Percentiles rank a stretch among this genome's conserved stretches.
Conservation (phyloP, 2,329 filamentous ascomycete species). For the Alternaria rosae region DNA sequence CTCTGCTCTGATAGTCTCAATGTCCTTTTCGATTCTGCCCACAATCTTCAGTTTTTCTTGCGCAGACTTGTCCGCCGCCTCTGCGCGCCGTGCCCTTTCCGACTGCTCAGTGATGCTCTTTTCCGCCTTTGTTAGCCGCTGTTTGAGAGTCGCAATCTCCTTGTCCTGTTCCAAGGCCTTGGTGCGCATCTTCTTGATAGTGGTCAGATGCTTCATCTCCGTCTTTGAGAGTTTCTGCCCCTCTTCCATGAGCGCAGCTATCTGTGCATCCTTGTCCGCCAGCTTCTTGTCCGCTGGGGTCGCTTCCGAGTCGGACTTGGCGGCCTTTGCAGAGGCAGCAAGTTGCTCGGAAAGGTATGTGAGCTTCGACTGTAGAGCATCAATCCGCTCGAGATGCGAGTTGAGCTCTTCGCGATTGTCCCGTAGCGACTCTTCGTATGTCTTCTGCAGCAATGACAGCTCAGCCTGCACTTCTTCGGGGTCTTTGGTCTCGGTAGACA, state of each 20-base stretch:
- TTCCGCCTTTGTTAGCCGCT: slow-evolving; percentile 70
- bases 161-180: slow-evolving; percentile 62
- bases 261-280: slow-evolving; percentile 88
- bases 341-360: slow-evolving; percentile 85
- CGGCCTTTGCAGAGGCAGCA: slow-evolving; percentile 75
- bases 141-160: slow-evolving; percentile 59
- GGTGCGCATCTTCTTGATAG: slow-evolving; percentile 78
- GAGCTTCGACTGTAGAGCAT: slow-evolving; percentile 89
- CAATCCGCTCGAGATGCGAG: slow-evolving; percentile 84
- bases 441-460: slow-evolving; percentile 58
- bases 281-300: slow-evolving; percentile 72
- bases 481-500: slow-evolving; percentile 42
- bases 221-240: slow-evolving; percentile 85
- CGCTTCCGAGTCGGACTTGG: slow-evolving; percentile 56
- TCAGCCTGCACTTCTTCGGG: slow-evolving; percentile 52
- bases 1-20: slow-evolving; percentile 69
- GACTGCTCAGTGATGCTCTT: slow-evolving; percentile 68
- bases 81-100: slow-evolving; percentile 66
- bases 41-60: slow-evolving; percentile 63
- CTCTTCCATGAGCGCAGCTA: slow-evolving; percentile 89
- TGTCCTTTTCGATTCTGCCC: slow-evolving; percentile 62
- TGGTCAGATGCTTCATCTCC: slow-evolving; percentile 82
- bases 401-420: slow-evolving; percentile 83
- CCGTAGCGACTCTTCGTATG: slow-evolving; percentile 60
- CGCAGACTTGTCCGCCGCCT: slow-evolving; percentile 65